phyloP scores from a whole-genome alignment of 2,329 filamentous ascomycete species.

The Venturia aucupariae region DNA sequence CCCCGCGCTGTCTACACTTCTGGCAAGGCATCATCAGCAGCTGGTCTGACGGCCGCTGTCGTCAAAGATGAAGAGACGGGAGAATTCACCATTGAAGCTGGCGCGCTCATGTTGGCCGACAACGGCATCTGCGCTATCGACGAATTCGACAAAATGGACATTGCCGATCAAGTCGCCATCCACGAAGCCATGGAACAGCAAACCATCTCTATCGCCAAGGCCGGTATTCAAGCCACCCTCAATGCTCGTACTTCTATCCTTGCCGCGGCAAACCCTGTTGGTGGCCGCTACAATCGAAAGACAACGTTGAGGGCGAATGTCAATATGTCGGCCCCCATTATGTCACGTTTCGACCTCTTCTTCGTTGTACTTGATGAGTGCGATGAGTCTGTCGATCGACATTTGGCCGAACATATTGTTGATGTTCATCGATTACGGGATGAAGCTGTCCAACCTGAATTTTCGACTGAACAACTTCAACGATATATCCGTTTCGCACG shows the following conservation, averaged over 20 bases:
- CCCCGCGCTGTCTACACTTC: constrained; percentile 95
- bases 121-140: constrained; percentile 98
- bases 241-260: constrained; percentile 94
- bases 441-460: constrained; percentile 82
- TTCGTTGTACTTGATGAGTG: constrained; percentile 97
- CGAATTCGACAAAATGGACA: constrained; percentile 99
- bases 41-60: constrained; percentile 92
- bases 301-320: constrained; percentile 87
- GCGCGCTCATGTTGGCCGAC: constrained; percentile 92
- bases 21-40: constrained; percentile 92
- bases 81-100: constrained; percentile 97
- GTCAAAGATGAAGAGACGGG: constrained; percentile 98
- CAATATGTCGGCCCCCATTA: constrained; percentile 98
- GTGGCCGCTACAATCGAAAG: constrained; percentile 95
- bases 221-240: constrained; percentile 92
- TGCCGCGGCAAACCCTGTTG: constrained; percentile 90
- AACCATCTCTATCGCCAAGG: constrained; percentile 97
- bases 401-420: constrained; percentile 90
- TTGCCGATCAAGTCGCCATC: constrained; percentile 92
- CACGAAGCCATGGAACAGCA: constrained; percentile 99
- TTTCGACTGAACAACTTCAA: constrained; percentile 92
- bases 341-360: constrained; percentile 98
- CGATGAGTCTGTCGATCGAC: constrained; percentile 82
- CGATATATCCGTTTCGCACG: constrained; percentile 93
- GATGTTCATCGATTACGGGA: constrained; percentile 88